Evolutionary conservation across 768 basidiomycete genomes (phyloP).

Genomic region (Termitomyces bulborhizus): DNA sequence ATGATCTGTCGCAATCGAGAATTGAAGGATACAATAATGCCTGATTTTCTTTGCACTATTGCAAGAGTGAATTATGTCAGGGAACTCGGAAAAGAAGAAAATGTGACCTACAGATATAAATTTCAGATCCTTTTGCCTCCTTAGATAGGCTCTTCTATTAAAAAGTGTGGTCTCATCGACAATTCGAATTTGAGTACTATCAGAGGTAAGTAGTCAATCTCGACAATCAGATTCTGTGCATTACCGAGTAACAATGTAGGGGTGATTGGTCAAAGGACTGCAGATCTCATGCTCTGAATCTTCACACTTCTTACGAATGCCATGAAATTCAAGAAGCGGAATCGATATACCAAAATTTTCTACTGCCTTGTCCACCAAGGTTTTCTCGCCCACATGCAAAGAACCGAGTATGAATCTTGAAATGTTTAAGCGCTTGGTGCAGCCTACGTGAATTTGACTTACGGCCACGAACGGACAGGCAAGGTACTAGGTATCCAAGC

Average conservation of each 20-base stretch:
- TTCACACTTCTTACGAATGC: slow-evolving; percentile 18
- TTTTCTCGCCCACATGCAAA: slow-evolving; percentile 10
- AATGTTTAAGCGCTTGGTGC: neutral
- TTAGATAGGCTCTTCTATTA: slow-evolving; percentile 22
- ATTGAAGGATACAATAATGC: slow-evolving; percentile 6
- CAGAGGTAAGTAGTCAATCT: neutral
- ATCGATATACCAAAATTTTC: slow-evolving; percentile 29
- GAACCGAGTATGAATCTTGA: slow-evolving; percentile 21
- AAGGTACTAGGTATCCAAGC: slow-evolving; percentile 24
- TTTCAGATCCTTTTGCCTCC: slow-evolving; percentile 12
- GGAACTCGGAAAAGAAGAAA: neutral
- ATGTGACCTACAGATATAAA: slow-evolving; percentile 14
- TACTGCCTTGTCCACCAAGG: slow-evolving; percentile 21
- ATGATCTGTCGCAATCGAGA: slow-evolving; percentile 18
- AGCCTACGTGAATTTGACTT: slow-evolving; percentile 5
- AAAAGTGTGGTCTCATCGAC: slow-evolving; percentile 25
- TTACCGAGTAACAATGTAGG: slow-evolving; percentile 31
- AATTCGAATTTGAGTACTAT: slow-evolving; percentile 28
- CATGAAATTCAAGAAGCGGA: slow-evolving; percentile 28
- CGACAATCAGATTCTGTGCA: neutral
- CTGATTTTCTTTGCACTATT: slow-evolving; percentile 17
- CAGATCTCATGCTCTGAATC: neutral
- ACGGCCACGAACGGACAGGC: slow-evolving; percentile 23
- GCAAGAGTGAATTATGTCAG: neutral
- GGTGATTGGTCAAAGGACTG: slow-evolving; percentile 19